phyloP scores from a whole-genome alignment of 768 basidiomycete genomes.

The Auriscalpium microsporum region DNA sequence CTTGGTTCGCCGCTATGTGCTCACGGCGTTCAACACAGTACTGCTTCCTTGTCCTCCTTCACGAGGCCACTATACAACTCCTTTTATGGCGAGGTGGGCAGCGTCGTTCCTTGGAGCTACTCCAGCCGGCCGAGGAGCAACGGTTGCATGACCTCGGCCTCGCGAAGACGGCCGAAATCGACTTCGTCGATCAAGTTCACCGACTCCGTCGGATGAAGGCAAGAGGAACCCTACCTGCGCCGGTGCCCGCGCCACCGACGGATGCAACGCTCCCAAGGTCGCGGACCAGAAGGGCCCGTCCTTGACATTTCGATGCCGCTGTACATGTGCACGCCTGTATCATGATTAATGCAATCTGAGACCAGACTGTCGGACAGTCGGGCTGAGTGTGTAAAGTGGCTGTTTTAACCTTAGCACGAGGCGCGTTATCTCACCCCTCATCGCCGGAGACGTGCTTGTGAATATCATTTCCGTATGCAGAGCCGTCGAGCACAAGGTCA shows the following conservation, averaged over 20 bases:
- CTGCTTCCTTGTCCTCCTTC: conserved; percentile 61
- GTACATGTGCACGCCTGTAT: no score
- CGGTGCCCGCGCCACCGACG: conserved; percentile 4
- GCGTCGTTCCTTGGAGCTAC: conserved; percentile 41
- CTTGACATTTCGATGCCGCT: no score
- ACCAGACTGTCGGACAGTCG: no score
- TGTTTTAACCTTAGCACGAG: background rate
- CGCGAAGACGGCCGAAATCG: conserved; percentile 41
- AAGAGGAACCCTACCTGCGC: background rate
- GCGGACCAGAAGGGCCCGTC: no score
- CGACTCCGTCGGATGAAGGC: conserved; percentile 25
- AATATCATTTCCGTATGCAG: background rate
- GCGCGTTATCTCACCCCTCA: background rate
- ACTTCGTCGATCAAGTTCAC: conserved; percentile 64
- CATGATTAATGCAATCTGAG: no score
- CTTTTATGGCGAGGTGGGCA: conserved; percentile 63
- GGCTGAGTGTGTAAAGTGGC: no score
- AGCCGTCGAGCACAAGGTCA: background rate
- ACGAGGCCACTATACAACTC: conserved; percentile 63
- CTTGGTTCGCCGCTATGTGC: background rate
- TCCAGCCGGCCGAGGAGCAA: conserved; percentile 47
- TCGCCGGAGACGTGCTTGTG: background rate
- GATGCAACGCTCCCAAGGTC: background rate
- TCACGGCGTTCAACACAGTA: conserved; percentile 36
- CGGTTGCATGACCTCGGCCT: conserved; percentile 42